Evolutionary conservation across 2,329 filamentous ascomycete species (phyloP), one percentile per base, ranked within the genome.

Genomic region (Cladosporium sp.): DNA sequence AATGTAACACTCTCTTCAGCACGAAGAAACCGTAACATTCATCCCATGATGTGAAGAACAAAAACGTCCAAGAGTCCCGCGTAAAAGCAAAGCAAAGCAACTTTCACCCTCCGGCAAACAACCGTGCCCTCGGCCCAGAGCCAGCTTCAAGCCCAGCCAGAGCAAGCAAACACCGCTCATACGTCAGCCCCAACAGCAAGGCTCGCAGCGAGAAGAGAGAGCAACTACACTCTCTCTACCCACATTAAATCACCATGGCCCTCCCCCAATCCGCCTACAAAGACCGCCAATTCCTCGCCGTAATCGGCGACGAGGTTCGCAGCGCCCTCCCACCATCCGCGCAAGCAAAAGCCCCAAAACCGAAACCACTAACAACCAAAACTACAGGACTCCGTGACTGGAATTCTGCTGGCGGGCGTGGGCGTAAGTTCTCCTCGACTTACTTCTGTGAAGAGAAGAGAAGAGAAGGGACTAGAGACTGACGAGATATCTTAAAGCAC

Each of bases 271-370:
- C 81, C 54, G 73, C 78, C 58, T 83, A 80, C 70, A 82, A 82
- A 74, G 90, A 97, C 72, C 82, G 93, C 63, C 86, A 98, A 73
- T 95, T 98, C 67, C 82, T 98, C 52, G 93, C 93, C 57, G 92
- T 98, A 42, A 98, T 98, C 67, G 93, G 93, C 46, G 93, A 98
- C 70, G 93, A 98, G 82, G 93, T 88, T 42, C 57, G 53, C 11
- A 19, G 18, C 19, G n/a, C n/a, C n/a, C n/a, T n/a, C n/a, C n/a
- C n/a, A n/a, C n/a, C n/a, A n/a, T n/a, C n/a, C n/a, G n/a, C n/a
- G n/a, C n/a, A n/a, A n/a, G 38, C 41, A 12, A 42, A 41, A 8
- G 38, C 38, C n/a, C 13, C 29, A 48, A 42, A 7, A 12, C n/a
- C n/a, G n/a, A n/a, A n/a, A n/a, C n/a, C n/a, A n/a, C n/a, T n/a